These are phyloP conservation scores for Panicum miliaceum DNA, from an alignment of 176 grass and related monocot species.

Conservation along the genomic window DNA sequence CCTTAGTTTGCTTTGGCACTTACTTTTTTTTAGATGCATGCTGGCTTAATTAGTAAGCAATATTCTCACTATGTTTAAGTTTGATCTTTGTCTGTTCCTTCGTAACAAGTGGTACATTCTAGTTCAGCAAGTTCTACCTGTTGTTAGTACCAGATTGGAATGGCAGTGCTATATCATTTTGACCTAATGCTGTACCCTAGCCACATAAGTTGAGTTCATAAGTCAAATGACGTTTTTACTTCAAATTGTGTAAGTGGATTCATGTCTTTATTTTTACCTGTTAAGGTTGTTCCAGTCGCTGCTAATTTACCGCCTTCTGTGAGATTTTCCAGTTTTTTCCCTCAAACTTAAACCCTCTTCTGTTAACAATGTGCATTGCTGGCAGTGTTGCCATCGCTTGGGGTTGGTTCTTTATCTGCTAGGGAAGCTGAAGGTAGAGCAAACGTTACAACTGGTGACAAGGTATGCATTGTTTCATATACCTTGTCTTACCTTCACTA, in stretches of 20 bases:
- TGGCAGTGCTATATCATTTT: not conserved
- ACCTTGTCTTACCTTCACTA: conserved; percentile 9
- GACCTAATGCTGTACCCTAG: not conserved
- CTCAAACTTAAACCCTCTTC: conserved; percentile 14
- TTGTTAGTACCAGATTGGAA: conserved; percentile 15
- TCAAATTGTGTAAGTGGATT: not conserved
- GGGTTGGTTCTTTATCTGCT: conserved; percentile 80
- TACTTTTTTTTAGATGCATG: conserved; percentile 1
- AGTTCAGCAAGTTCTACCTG: not conserved
- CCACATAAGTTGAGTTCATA: not conserved
- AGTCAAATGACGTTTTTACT: not conserved
- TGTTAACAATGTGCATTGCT: conserved; percentile 40
- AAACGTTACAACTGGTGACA: conserved; percentile 74
- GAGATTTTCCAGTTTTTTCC: not conserved
- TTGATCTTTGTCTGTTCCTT: not conserved
- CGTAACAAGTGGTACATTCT: not conserved
- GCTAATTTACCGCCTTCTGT: not conserved
- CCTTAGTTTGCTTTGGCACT: not conserved
- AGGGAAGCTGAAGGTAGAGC: conserved; percentile 88
- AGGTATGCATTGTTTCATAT: conserved; percentile 51
- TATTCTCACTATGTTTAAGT: not conserved
- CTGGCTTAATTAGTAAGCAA: conserved; percentile 18
- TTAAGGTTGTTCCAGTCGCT: not conserved
- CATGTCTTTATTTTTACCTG: not conserved
- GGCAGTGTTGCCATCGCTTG: conserved; percentile 81